Conservation (phyloP, 306 rosid species). For the Malus sylvestris region DNA sequence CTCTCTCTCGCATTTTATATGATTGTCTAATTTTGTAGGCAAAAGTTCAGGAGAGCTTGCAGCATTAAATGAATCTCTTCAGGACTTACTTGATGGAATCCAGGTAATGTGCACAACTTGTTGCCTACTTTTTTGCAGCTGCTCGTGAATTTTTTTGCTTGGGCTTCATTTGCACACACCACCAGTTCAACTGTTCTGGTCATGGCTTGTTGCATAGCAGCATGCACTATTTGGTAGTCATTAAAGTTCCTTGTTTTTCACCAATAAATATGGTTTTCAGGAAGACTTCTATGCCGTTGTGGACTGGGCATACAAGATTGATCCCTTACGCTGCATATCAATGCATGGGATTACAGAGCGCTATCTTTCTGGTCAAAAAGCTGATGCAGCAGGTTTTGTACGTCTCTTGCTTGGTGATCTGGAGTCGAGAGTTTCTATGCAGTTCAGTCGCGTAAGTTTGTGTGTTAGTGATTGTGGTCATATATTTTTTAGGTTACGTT, state of each 20-base stretch:
- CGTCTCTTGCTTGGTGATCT: slow-evolving; percentile 81
- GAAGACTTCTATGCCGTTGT: slow-evolving; percentile 86
- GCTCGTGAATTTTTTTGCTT: slow-evolving; percentile 7
- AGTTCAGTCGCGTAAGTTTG: slow-evolving; percentile 68
- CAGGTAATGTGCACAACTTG: slow-evolving; percentile 46
- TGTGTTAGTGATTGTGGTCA: slow-evolving; percentile 12
- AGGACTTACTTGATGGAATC: slow-evolving; percentile 90
- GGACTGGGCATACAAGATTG: slow-evolving; percentile 97
- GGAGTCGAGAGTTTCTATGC: slow-evolving; percentile 72
- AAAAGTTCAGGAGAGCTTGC: slow-evolving; percentile 58
- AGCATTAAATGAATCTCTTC: slow-evolving; percentile 77
- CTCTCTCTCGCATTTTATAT: background rate
- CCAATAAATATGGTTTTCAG: slow-evolving; percentile 41
- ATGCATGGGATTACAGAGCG: slow-evolving; percentile 97
- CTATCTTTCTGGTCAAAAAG: slow-evolving; percentile 86
- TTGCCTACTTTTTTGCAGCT: background rate
- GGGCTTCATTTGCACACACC: background rate
- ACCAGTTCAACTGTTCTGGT: background rate
- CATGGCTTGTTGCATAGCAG: background rate
- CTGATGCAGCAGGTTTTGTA: slow-evolving; percentile 93
- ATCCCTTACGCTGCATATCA: slow-evolving; percentile 92
- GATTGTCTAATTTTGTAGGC: slow-evolving; percentile 33
- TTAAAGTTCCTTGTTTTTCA: slow-evolving; percentile 14
- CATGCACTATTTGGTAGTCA: background rate
- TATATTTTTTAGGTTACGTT: slow-evolving; percentile 17